Percentiles rank a stretch among this genome's conserved stretches.
Conservation (phyloP, 2,329 filamentous ascomycete species). For the Hymenoscyphus fraxineus region DNA sequence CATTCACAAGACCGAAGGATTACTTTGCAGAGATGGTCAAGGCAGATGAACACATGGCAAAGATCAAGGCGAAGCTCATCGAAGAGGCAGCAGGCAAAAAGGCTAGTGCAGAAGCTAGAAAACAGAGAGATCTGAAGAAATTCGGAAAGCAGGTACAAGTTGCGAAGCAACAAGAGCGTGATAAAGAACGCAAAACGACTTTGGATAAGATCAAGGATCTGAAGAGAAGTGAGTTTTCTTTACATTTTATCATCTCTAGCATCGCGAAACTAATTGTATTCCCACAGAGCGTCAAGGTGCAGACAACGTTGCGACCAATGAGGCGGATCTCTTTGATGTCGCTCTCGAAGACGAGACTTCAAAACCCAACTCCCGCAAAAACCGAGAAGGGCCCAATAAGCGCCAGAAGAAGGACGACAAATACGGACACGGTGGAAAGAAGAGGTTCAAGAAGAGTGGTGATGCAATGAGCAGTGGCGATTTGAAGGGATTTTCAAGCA, state of each 20-base stretch:
- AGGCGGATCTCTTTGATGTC: slow-evolving; percentile 88
- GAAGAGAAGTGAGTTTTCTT: slow-evolving; percentile 77
- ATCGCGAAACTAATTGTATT: slow-evolving; percentile 13
- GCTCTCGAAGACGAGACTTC: slow-evolving; percentile 60
- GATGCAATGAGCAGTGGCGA: slow-evolving; percentile 82
- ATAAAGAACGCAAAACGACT: slow-evolving; percentile 87
- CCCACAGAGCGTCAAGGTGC: slow-evolving; percentile 75
- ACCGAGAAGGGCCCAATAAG: slow-evolving; percentile 59
- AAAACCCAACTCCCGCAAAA: slow-evolving; percentile 39
- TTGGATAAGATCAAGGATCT: slow-evolving; percentile 92
- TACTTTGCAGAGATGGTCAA: slow-evolving; percentile 99
- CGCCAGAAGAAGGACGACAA: slow-evolving; percentile 92
- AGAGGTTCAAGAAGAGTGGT: slow-evolving; percentile 84
- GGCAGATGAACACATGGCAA: slow-evolving; percentile 96
- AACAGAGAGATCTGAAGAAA: slow-evolving; percentile 94
- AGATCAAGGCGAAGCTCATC: slow-evolving; percentile 87
- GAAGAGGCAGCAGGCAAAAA: slow-evolving; percentile 92
- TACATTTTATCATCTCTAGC: slow-evolving; percentile 22
- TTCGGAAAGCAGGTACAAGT: slow-evolving; percentile 98
- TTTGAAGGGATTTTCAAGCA: slow-evolving; percentile 72
- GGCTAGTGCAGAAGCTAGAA: slow-evolving; percentile 83
- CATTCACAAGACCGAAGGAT: slow-evolving; percentile 85
- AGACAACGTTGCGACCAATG: slow-evolving; percentile 55
- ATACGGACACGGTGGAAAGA: slow-evolving; percentile 95
- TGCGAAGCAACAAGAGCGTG: slow-evolving; percentile 89